Base-by-base conservation (phyloP, 202 grass and related monocot genomes). In the Sporobolus alterniflorus region DNA sequence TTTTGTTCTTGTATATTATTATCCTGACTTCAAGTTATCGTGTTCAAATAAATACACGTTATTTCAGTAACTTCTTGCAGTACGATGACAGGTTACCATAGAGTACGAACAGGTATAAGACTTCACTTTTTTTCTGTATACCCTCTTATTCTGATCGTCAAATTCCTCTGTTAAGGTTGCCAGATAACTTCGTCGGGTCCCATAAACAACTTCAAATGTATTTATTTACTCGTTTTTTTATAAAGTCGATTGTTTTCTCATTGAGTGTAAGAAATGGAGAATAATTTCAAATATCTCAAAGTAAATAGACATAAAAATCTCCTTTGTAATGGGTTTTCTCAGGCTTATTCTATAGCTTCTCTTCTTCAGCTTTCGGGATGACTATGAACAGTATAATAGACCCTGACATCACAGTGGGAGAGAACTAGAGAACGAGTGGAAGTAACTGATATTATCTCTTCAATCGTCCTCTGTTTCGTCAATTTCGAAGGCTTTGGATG, bases 401-500 rank as follows among this genome's bases (percentile, higher is more conserved):
- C 16, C 5, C 0, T 1, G 13, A 31, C 20, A 29, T 33, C 29
- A n/a, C 46, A 32, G 52, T 12, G 15, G 46, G 1, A 25, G 54
- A 24, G 2, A 57, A 57, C 54, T 57, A 26, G 22, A 57, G 54
- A 25, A 57, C 25, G 22, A 73, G 26, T 5, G 39, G 9, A 64
- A 76, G 34, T 56, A 68, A 47, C 21, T 49, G 16, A 21, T 20
- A 14, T 44, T 39, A 49, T 62, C 55, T 76, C 33, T 68, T 20
- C 36, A n/a, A 3, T 39, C 36, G 4, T 6, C 20, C 29, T 76
- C 33, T 56, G 40, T 9, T 6, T 36, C 28, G n/a, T 74, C 62
- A 52, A 83, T 30, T 73, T 73, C 51, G n/a, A 60, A 18, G 36
- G 36, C 70, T 82, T 71, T 26, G 42, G n/a, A 57, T 67, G 40